Conservation (phyloP, 1,284 basidiomycete species). For the Rhodofomes roseus region DNA sequence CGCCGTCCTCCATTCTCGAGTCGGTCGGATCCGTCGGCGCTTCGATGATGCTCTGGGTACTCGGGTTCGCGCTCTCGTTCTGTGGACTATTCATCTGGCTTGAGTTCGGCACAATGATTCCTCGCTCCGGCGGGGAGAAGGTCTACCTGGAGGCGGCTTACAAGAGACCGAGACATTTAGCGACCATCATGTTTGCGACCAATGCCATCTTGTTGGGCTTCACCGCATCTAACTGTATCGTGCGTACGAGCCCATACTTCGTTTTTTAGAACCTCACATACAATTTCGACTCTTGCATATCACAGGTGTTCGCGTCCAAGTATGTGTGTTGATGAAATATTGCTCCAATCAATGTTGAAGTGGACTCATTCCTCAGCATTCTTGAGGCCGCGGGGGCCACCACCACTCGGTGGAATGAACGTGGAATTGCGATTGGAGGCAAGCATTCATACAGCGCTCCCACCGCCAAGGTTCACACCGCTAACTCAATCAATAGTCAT, state of each 20-base stretch:
- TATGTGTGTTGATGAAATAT: not conserved
- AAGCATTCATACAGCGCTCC: slow-evolving; percentile 1
- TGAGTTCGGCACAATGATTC: slow-evolving; percentile 65
- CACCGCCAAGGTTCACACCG: not conserved
- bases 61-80: slow-evolving; percentile 61
- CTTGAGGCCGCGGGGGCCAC: slow-evolving; percentile 12
- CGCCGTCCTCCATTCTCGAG: slow-evolving; percentile 57
- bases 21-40: slow-evolving; percentile 64
- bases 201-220: slow-evolving; percentile 63
- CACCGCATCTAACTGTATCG: slow-evolving; percentile 54
- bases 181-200: slow-evolving; percentile 54
- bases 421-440: slow-evolving; percentile 58
- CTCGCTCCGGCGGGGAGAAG: slow-evolving; percentile 63
- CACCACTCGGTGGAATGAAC: slow-evolving; percentile 45
- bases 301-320: slow-evolving; percentile 28
- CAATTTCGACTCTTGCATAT: not conserved
- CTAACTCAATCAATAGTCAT: slow-evolving; percentile 15
- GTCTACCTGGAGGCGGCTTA: slow-evolving; percentile 74
- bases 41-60: slow-evolving; percentile 65
- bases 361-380: not conserved
- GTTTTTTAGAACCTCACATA: not conserved
- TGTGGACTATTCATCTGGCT: slow-evolving; percentile 68
- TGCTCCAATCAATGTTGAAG: not conserved
- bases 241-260: slow-evolving; percentile 22
- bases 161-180: slow-evolving; percentile 56